Conservation (phyloP, 805 yeast species). For the Starmerella cellae region DNA sequence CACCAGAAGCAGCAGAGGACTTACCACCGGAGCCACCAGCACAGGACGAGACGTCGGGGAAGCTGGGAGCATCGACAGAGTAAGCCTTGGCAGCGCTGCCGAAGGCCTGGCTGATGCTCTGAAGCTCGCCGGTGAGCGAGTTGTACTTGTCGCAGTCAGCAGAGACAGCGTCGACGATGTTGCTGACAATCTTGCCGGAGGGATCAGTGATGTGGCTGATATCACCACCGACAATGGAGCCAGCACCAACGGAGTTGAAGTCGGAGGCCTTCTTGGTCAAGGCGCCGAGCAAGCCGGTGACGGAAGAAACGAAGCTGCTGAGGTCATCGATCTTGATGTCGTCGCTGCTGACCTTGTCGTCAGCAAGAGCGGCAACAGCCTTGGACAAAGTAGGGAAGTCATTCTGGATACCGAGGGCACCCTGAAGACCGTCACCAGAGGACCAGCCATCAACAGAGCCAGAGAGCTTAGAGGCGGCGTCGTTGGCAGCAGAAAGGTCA, state of each 20-base stretch:
- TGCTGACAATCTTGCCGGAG: constrained; percentile 17
- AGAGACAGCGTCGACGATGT: constrained; percentile 14
- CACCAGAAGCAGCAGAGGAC: constrained; percentile 10
- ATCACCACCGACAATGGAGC: constrained; percentile 20
- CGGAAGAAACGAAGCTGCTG: constrained; percentile 9
- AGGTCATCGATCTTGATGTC: constrained; percentile 10
- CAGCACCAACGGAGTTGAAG: constrained; percentile 21
- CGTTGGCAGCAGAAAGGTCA: constrained; percentile 11
- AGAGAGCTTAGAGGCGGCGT: constrained; percentile 15
- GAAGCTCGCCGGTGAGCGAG: constrained; percentile 11
- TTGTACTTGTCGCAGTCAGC: constrained; percentile 13
- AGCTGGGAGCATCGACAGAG: constrained; percentile 11
- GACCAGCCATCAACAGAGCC: constrained; percentile 12
- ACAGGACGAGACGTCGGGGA: constrained; percentile 12
- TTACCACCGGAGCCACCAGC: constrained; percentile 9
- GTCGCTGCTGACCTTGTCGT: constrained; percentile 5
- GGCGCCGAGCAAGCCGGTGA: constrained; percentile 17
- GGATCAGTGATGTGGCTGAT: constrained; percentile 18
- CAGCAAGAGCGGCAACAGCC: constrained; percentile 15
- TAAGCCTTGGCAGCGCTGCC: constrained; percentile 14
- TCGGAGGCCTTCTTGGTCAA: constrained; percentile 21
- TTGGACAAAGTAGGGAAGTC: constrained; percentile 17
- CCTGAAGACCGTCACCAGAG: constrained; percentile 20
- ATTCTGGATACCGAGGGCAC: constrained; percentile 25
- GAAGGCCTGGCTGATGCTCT: constrained; percentile 12